phyloP scores from a whole-genome alignment of 1,284 basidiomycete genomes.

The Leccinum angustisporum region DNA sequence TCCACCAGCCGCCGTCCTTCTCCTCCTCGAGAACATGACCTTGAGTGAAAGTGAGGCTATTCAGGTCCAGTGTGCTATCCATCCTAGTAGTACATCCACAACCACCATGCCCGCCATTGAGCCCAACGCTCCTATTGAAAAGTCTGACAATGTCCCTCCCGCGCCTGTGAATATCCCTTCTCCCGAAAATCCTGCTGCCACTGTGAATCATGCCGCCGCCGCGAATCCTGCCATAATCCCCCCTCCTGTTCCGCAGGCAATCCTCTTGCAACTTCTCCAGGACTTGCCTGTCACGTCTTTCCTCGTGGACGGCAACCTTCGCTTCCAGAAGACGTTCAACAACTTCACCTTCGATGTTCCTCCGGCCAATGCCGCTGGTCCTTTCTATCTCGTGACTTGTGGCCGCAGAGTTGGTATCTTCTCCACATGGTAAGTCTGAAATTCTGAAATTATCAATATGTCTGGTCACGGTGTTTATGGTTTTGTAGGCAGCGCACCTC shows the following conservation, averaged over 20 bases:
- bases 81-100: neutral
- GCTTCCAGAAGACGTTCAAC: neutral
- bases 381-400: neutral
- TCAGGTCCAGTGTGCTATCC: neutral
- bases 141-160: neutral
- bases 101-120: too few species aligned
- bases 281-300: neutral
- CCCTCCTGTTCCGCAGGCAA: neutral
- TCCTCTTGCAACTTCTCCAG: neutral
- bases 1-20: neutral
- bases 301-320: neutral
- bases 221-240: neutral
- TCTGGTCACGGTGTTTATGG: too few species aligned
- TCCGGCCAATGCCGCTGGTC: neutral
- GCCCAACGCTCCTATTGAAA: too few species aligned
- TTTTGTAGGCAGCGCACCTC: neutral
- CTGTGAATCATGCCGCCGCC: neutral
- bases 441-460: too few species aligned
- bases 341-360: neutral
- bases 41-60: neutral
- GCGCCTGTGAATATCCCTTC: neutral
- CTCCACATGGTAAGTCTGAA: neutral
- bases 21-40: neutral
- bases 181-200: too few species aligned
- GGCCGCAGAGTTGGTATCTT: neutral